Percentiles rank a stretch among this genome's conserved stretches.
phyloP scores from a whole-genome alignment of 2,329 filamentous ascomycete genomes.

The Trichoderma arundinaceum region DNA sequence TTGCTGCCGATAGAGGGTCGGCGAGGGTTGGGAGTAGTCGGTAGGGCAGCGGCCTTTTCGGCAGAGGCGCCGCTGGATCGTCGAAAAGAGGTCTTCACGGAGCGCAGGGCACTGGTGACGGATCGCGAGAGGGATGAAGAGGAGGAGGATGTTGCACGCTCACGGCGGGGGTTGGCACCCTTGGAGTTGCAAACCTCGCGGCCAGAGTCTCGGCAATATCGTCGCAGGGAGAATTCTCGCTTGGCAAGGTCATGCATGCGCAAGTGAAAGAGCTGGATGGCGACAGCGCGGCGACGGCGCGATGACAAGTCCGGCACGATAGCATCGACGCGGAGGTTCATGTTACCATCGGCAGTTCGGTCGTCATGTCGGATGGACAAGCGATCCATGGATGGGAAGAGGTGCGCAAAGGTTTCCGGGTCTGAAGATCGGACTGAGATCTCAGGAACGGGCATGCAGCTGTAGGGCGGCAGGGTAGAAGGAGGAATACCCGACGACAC shows the following conservation, averaged over 20 bases:
- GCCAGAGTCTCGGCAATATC: conserved; percentile 91
- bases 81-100: conserved; percentile 47
- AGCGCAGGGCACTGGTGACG: conserved; percentile 57
- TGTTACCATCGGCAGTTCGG: conserved; percentile 87
- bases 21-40: conserved; percentile 19
- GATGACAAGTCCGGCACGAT: conserved; percentile 67
- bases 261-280: conserved; percentile 83
- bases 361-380: conserved; percentile 89
- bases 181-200: conserved; percentile 89
- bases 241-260: conserved; percentile 90
- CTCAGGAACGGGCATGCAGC: conserved; percentile 63
- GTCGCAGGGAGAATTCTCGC: conserved; percentile 86
- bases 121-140: conserved; percentile 49
- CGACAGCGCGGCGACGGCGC: conserved; percentile 46
- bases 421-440: conserved; percentile 72
- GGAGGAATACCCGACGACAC: conserved; percentile 52
- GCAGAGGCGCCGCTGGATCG: conserved; percentile 36
- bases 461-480: conserved; percentile 60
- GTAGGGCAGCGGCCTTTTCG: conserved; percentile 22
- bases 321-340: conserved; percentile 92
- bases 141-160: conserved; percentile 29
- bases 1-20: conserved; percentile 31
- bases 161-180: conserved; percentile 60
- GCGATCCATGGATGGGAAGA: conserved; percentile 85
- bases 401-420: conserved; percentile 77